Evolutionary conservation across 306 rosid species (phyloP).

Genomic region (Acacia confusa): DNA sequence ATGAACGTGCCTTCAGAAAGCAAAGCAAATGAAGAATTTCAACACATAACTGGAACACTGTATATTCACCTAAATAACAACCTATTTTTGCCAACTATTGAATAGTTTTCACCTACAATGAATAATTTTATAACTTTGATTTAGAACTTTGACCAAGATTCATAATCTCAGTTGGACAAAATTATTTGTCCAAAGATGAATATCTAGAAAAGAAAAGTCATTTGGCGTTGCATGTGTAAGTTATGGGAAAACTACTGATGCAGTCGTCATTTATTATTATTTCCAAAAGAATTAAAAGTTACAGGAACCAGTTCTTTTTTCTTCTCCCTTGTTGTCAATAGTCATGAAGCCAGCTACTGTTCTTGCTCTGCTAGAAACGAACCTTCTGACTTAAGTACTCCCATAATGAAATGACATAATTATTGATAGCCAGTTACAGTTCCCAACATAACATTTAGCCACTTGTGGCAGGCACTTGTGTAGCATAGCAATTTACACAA

Average conservation of each 20-base stretch:
- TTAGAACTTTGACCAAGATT: background rate
- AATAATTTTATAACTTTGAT: background rate
- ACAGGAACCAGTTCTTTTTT: background rate
- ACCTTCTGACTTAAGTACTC: background rate
- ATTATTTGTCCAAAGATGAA: background rate
- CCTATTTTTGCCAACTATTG: background rate
- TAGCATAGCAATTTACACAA: background rate
- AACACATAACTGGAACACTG: background rate
- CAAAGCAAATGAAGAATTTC: background rate
- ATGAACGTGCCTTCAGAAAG: background rate
- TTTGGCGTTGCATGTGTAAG: background rate
- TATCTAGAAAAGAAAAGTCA: background rate
- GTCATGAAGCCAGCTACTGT: background rate
- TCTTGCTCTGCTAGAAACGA: background rate
- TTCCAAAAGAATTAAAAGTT: background rate
- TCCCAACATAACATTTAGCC: background rate
- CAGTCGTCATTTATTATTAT: background rate
- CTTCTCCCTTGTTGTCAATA: background rate
- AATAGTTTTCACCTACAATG: background rate
- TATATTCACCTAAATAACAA: background rate
- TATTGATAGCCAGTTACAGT: background rate
- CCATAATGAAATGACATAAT: background rate
- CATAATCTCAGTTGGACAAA: background rate
- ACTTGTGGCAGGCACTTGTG: background rate
- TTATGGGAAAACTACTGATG: background rate